Evolutionary conservation across 2,329 filamentous ascomycete species (phyloP).

Genomic region (Thelonectria blattea): DNA sequence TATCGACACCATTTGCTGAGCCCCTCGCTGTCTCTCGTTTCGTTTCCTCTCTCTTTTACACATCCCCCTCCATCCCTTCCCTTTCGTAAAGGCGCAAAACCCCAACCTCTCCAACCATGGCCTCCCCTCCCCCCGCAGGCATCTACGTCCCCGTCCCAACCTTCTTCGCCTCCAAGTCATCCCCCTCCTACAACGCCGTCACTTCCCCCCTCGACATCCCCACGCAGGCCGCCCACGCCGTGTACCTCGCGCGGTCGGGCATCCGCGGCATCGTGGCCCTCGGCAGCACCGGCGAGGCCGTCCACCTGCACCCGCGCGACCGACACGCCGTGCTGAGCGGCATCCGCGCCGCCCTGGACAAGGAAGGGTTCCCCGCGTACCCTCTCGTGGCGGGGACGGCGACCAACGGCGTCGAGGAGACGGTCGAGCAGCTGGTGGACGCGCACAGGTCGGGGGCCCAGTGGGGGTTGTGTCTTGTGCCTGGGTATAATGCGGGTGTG

Average conservation of each 20-base stretch:
- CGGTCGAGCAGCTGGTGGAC: slow-evolving; percentile 61
- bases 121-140: slow-evolving; percentile 54
- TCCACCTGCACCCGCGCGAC: slow-evolving; percentile 65
- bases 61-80: not conserved
- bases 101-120: slow-evolving; percentile 31
- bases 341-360: slow-evolving; percentile 60
- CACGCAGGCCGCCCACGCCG: slow-evolving; percentile 62
- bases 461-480: slow-evolving; percentile 64
- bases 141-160: slow-evolving; percentile 68
- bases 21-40: not conserved
- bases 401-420: slow-evolving; percentile 67
- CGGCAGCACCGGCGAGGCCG: slow-evolving; percentile 68
- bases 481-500: slow-evolving; percentile 64
- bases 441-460: slow-evolving; percentile 63
- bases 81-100: not conserved
- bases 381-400: slow-evolving; percentile 68
- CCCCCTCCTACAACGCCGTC: slow-evolving; percentile 50
- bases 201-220: slow-evolving; percentile 62
- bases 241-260: slow-evolving; percentile 66
- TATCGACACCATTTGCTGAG: slow-evolving; percentile 17
- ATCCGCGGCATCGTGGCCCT: slow-evolving; percentile 67
- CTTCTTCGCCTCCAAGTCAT: slow-evolving; percentile 60
- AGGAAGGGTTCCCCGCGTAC: slow-evolving; percentile 62
- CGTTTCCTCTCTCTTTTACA: not conserved
- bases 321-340: slow-evolving; percentile 60